phyloP scores from a whole-genome alignment of 306 rosid genomes.

The Cotoneaster glaucophyllus region DNA sequence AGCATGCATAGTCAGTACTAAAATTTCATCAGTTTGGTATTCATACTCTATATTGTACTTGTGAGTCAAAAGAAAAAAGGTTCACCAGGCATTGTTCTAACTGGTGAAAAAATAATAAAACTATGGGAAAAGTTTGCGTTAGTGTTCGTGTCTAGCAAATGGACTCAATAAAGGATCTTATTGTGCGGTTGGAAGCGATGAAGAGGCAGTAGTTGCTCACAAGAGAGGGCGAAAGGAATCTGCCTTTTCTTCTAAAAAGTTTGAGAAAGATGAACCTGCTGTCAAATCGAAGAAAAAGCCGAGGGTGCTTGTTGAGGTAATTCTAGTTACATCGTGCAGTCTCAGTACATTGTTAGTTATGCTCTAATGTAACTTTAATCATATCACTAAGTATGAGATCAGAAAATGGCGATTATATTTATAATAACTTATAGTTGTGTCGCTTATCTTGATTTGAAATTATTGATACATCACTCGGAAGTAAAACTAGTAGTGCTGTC shows the following conservation, averaged over 20 bases:
- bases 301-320: slow-evolving; percentile 86
- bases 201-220: slow-evolving; percentile 26
- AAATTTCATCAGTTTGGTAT: background rate
- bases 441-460: background rate
- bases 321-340: slow-evolving; percentile 4
- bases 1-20: background rate
- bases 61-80: background rate
- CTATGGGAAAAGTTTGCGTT: background rate
- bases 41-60: background rate
- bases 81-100: background rate
- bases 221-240: slow-evolving; percentile 39
- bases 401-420: background rate
- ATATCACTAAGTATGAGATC: background rate
- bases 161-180: slow-evolving; percentile 13
- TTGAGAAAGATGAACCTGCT: slow-evolving; percentile 39
- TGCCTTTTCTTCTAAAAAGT: slow-evolving; percentile 33
- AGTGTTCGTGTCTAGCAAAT: background rate
- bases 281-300: slow-evolving; percentile 43
- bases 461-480: background rate
- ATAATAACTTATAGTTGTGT: background rate
- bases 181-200: slow-evolving; percentile 49
- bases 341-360: background rate
- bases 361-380: background rate
- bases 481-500: background rate
- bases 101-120: background rate